A percentile compares a stretch with the other conserved stretches of the same genome.
These are phyloP conservation scores for Racocetra persica DNA, from an alignment of 371 early-diverging fungal species.

Conservation along the genomic window DNA sequence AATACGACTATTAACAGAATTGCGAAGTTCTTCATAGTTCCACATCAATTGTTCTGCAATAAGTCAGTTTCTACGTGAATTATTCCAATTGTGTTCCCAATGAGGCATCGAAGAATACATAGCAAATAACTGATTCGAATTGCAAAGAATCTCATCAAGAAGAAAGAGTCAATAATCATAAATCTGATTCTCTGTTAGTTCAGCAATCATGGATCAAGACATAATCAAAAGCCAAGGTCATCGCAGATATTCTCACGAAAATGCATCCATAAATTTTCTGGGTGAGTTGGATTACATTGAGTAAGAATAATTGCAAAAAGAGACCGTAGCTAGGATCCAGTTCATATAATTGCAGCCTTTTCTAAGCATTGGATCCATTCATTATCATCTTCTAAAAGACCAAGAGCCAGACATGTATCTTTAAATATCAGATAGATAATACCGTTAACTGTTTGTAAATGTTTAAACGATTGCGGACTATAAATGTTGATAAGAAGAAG, in stretches of 20 bases:
- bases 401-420: too few relatives aligned
- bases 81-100: too few relatives aligned
- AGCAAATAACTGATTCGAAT: background rate
- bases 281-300: background rate
- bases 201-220: background rate
- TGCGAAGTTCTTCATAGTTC: background rate
- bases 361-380: slow-evolving; percentile 28
- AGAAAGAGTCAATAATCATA: background rate
- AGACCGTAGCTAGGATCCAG: background rate
- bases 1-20: background rate
- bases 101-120: background rate
- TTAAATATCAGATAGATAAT: too few relatives aligned
- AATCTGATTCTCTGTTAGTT: background rate
- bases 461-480: background rate
- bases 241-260: background rate
- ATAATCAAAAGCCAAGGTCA: background rate
- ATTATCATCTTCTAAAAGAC: slow-evolving; percentile 9
- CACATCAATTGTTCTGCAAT: background rate
- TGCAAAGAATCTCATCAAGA: background rate
- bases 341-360: slow-evolving; percentile 2
- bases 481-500: background rate
- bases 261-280: background rate
- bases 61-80: background rate
- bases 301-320: slow-evolving; percentile 1
- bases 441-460: background rate